Conservation (phyloP, 1,139 yeast species). For the Magnusiomyces clavatus region DNA sequence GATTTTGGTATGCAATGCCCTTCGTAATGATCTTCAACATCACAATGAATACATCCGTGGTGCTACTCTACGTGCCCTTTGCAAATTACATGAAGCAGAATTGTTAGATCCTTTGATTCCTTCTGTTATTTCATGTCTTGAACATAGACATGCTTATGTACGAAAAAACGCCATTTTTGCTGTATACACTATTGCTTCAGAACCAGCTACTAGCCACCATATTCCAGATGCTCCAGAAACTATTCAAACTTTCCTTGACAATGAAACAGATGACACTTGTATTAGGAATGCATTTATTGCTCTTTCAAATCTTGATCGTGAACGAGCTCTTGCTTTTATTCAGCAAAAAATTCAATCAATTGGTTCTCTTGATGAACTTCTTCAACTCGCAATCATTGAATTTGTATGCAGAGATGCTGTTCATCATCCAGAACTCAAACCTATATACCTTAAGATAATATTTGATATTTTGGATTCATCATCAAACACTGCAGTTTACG, state of each 20-base stretch:
- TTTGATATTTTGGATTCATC: constrained; percentile 64
- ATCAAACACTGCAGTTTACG: constrained; percentile 76
- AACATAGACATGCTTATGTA: constrained; percentile 95
- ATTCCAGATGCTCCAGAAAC: constrained; percentile 93
- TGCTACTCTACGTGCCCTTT: constrained; percentile 82
- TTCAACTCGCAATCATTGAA: constrained; percentile 87
- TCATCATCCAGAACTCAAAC: constrained; percentile 53
- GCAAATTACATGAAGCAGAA: constrained; percentile 88
- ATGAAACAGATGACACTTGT: constrained; percentile 89
- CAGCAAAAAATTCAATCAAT: constrained; percentile 61
- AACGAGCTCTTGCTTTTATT: constrained; percentile 73
- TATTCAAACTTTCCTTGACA: constrained; percentile 60
- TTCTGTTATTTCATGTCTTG: constrained; percentile 81
- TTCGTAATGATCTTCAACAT: constrained; percentile 94
- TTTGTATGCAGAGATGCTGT: constrained; percentile 80
- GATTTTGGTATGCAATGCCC: constrained; percentile 97
- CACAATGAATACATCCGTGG: constrained; percentile 97
- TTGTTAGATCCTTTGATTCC: constrained; percentile 93
- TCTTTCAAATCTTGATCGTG: constrained; percentile 74
- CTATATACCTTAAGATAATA: constrained; percentile 65
- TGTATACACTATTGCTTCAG: constrained; percentile 65
- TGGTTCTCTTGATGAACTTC: constrained; percentile 68
- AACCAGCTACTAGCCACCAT: constrained; percentile 64
- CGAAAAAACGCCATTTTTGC: constrained; percentile 96
- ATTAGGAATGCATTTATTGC: constrained; percentile 93